These are phyloP conservation scores for Paraconiothyrium sp. DNA, from an alignment of 2,329 filamentous ascomycete species.

Conservation along the genomic window DNA sequence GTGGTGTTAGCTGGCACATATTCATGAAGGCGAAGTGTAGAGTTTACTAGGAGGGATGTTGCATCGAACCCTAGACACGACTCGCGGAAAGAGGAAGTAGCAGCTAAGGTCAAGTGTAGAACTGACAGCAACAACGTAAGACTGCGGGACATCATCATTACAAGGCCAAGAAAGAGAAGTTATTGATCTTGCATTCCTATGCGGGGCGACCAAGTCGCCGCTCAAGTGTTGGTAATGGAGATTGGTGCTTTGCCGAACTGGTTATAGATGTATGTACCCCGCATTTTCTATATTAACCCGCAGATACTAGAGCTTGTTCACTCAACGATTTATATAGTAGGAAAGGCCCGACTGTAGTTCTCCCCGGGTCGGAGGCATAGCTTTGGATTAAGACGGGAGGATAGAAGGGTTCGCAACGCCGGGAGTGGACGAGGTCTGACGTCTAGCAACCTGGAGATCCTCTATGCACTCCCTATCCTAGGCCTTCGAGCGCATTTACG, in stretches of 20 bases:
- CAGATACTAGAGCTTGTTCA: too few relatives aligned
- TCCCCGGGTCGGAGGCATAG: too few relatives aligned
- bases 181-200: background rate
- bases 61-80: constrained; percentile 9
- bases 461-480: too few relatives aligned
- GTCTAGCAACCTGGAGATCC: too few relatives aligned
- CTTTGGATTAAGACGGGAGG: too few relatives aligned
- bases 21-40: constrained; percentile 7
- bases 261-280: constrained; percentile 1
- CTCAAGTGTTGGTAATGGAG: background rate
- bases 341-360: too few relatives aligned
- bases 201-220: background rate
- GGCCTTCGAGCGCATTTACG: too few relatives aligned
- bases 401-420: too few relatives aligned
- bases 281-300: background rate
- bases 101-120: background rate
- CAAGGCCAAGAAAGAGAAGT: background rate
- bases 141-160: background rate
- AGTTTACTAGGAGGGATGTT: background rate
- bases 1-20: constrained; percentile 7
- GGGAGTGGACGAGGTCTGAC: too few relatives aligned
- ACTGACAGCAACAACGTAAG: background rate
- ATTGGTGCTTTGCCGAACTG: background rate
- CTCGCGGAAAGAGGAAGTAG: constrained; percentile 4
- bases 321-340: too few relatives aligned